Evolutionary conservation across 2,329 filamentous ascomycete genomes (phyloP).

Genomic region (Colletotrichum scovillei): DNA sequence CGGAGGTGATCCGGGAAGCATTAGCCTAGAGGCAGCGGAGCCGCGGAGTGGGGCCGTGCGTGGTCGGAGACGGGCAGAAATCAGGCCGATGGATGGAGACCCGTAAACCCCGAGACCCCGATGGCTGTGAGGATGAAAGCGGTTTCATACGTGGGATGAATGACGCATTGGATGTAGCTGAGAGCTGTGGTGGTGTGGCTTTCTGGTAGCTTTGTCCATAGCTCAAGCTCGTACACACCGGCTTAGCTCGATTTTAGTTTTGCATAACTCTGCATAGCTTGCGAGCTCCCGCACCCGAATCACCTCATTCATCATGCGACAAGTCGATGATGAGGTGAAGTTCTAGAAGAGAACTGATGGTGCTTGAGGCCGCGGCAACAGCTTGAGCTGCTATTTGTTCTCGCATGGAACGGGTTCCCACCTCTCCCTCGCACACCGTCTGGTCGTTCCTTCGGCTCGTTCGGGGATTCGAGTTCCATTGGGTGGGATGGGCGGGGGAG

Average conservation of each 20-base stretch:
- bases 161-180: slow-evolving; percentile 21
- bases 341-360: not conserved
- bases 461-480: slow-evolving; percentile 5
- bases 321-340: not conserved
- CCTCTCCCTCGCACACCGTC: not conserved
- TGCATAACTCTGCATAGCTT: not conserved
- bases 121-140: slow-evolving; percentile 14
- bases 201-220: not conserved
- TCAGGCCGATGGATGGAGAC: slow-evolving; percentile 19
- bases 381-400: not conserved
- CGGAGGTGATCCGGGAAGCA: not conserved
- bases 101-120: slow-evolving; percentile 28
- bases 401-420: not conserved
- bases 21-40: not conserved
- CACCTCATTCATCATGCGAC: slow-evolving; percentile 28
- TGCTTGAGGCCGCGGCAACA: not conserved
- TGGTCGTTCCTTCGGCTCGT: slow-evolving; percentile 15
- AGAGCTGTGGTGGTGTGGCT: not conserved
- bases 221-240: not conserved
- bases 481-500: slow-evolving; percentile 12
- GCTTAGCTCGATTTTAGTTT: not conserved
- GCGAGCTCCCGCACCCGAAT: slow-evolving; percentile 18
- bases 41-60: slow-evolving; percentile 23
- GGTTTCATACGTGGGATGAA: slow-evolving; percentile 29
- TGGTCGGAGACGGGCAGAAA: slow-evolving; percentile 10